Evolutionary conservation across 2,329 filamentous ascomycete species (phyloP).

Genomic region (Neoascochyta sp.): DNA sequence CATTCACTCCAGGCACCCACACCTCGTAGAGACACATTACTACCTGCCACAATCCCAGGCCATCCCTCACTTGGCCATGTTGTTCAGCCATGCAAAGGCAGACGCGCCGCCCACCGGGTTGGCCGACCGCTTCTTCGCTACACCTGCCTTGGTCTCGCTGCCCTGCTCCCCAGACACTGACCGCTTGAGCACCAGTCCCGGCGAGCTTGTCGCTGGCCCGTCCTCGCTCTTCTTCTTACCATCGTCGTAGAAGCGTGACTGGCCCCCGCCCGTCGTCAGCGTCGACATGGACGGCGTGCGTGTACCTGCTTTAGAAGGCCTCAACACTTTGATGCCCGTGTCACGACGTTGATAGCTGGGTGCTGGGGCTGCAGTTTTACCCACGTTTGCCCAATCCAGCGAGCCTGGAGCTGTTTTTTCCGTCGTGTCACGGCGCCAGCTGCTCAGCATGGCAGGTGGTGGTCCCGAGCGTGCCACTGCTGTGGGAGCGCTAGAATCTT

Average conservation of each 20-base stretch:
- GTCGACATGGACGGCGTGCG: constrained; percentile 45
- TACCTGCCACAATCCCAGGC: not conserved
- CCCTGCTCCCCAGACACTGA: constrained; percentile 30
- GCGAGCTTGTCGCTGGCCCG: constrained; percentile 11
- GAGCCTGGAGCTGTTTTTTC: constrained; percentile 32
- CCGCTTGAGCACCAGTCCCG: constrained; percentile 25
- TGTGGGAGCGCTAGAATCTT: constrained; percentile 15
- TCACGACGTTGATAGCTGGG: constrained; percentile 63
- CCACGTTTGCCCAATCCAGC: constrained; percentile 55
- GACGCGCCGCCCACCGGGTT: constrained; percentile 92
- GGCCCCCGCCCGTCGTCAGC: constrained; percentile 28
- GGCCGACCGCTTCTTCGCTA: constrained; percentile 54
- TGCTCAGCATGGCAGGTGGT: constrained; percentile 47
- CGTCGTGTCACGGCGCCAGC: constrained; percentile 45
- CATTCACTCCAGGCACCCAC: too few species aligned
- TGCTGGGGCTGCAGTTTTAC: constrained; percentile 54
- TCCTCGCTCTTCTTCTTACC: constrained; percentile 38
- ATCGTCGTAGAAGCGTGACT: constrained; percentile 51
- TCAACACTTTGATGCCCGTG: constrained; percentile 86
- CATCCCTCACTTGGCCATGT: constrained; percentile 23
- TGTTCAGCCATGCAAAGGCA: constrained; percentile 88
- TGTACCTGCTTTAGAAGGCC: constrained; percentile 64
- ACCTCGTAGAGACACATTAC: too few species aligned
- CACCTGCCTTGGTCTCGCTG: constrained; percentile 36
- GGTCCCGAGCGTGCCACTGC: constrained; percentile 27